These are phyloP conservation scores for Sisymbrium altissimum DNA, from an alignment of 345 rosid species.

Conservation along the genomic window DNA sequence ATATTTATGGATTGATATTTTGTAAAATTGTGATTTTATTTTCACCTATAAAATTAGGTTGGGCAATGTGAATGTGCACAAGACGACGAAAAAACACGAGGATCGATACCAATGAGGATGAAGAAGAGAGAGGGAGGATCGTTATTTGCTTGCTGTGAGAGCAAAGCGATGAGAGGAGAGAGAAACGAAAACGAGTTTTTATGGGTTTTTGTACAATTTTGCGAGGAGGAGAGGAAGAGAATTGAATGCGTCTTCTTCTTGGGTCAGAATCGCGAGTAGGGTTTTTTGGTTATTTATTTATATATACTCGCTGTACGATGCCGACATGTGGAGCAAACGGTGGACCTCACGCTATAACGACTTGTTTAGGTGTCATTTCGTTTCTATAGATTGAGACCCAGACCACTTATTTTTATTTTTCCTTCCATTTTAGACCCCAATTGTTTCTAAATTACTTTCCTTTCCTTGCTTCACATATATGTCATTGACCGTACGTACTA, in stretches of 20 bases:
- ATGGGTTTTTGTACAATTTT: constrained; percentile 9
- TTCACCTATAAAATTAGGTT: neutral
- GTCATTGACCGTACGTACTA: neutral
- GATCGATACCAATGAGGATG: constrained; percentile 9
- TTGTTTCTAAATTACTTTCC: neutral
- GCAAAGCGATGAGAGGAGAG: constrained; percentile 49
- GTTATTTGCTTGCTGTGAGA: constrained; percentile 57
- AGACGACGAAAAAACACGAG: neutral
- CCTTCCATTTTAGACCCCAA: neutral
- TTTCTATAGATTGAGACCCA: neutral
- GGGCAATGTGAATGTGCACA: constrained; percentile 31
- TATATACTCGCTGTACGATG: constrained; percentile 18
- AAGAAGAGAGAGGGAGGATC: constrained; percentile 35
- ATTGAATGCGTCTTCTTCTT: constrained; percentile 16
- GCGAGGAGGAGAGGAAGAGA: neutral
- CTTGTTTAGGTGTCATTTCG: constrained; percentile 29
- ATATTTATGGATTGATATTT: neutral
- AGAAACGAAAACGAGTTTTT: constrained; percentile 30
- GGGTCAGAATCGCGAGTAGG: constrained; percentile 27
- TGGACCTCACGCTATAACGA: constrained; percentile 31
- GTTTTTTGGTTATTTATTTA: neutral
- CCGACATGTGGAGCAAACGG: constrained; percentile 17
- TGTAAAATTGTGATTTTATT: neutral
- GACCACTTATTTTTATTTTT: neutral
- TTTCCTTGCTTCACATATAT: neutral